A percentile compares a stretch with the other conserved stretches of the same genome.
Conservation (phyloP, 768 basidiomycete genomes). For the Trametes cingulata region DNA sequence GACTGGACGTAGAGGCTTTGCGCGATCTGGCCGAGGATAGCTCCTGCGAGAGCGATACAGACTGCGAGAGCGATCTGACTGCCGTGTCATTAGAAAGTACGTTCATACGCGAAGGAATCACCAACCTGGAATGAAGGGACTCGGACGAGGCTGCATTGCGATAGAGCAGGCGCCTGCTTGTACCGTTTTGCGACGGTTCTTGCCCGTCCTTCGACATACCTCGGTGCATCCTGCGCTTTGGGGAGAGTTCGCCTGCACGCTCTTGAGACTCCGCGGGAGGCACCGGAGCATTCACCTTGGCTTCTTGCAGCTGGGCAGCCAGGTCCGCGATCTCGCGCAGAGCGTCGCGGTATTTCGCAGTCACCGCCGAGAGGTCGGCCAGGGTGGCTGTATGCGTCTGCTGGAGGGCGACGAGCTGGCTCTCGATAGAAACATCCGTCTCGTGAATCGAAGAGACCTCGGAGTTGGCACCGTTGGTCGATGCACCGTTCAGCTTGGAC, state of each 20-base stretch:
- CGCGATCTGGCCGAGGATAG: conserved; percentile 85
- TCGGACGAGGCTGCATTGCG: conserved; percentile 81
- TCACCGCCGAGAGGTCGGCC: conserved; percentile 74
- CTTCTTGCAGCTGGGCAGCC: conserved; percentile 86
- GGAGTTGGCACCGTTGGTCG: conserved; percentile 19
- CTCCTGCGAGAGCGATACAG: conserved; percentile 97
- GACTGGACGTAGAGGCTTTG: conserved; percentile 78
- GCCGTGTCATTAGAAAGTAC: conserved; percentile 23
- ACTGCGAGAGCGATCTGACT: conserved; percentile 85
- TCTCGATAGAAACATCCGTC: conserved; percentile 46
- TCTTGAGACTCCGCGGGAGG: conserved; percentile 44
- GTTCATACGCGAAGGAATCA: conserved; percentile 15
- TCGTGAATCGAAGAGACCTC: conserved; percentile 27
- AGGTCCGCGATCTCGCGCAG: conserved; percentile 92
- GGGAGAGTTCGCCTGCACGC: conserved; percentile 46
- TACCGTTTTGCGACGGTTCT: conserved; percentile 45
- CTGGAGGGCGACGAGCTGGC: conserved; percentile 73
- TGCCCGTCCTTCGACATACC: conserved; percentile 51
- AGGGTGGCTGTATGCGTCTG: conserved; percentile 81
- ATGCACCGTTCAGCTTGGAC: conserved; percentile 31
- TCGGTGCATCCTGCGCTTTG: conserved; percentile 55
- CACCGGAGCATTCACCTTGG: conserved; percentile 61
- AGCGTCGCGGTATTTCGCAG: conserved; percentile 84
- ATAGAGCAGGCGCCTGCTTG: conserved; percentile 79
- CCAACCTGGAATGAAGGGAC: conserved; percentile 83